phyloP scores from a whole-genome alignment of 1,284 basidiomycete genomes.

The Pseudozyma hubeiensis region DNA sequence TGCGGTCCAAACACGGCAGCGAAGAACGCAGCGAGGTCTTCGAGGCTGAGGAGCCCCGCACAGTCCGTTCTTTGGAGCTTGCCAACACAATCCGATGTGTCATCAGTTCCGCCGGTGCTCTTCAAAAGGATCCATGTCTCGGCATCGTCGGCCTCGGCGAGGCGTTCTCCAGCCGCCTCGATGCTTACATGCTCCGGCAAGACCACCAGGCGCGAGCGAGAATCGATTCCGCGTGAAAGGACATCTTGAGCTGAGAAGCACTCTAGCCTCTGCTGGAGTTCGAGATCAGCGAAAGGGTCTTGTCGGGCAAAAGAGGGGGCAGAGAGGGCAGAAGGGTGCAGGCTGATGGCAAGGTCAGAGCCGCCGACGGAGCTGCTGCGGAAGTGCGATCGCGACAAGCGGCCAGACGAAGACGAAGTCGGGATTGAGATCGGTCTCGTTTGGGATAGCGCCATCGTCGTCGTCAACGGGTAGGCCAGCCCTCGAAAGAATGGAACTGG shows the following conservation, averaged over 20 bases:
- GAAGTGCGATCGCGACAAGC: constrained; percentile 22
- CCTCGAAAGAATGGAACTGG: neutral
- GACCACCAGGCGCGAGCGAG: constrained; percentile 27
- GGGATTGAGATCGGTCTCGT: constrained; percentile 39
- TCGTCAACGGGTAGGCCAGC: neutral
- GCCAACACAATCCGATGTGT: neutral
- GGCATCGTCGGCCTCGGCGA: constrained; percentile 19
- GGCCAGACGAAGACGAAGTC: constrained; percentile 9
- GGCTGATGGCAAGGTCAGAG: constrained; percentile 31
- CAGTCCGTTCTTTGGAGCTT: constrained; percentile 35
- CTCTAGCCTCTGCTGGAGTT: constrained; percentile 20
- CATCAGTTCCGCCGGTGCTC: neutral
- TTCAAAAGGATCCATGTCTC: constrained; percentile 41
- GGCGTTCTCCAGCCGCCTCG: constrained; percentile 35
- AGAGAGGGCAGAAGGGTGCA: constrained; percentile 15
- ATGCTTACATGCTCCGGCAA: constrained; percentile 22
- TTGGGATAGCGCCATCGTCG: constrained; percentile 29
- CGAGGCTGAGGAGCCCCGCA: constrained; percentile 32
- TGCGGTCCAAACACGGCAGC: constrained; percentile 37
- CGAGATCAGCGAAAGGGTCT: constrained; percentile 25
- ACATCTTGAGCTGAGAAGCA: constrained; percentile 31
- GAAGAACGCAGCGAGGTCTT: constrained; percentile 43
- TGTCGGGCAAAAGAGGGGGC: neutral
- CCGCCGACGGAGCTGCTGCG: constrained; percentile 28
- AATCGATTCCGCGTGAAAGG: constrained; percentile 16